Percentiles rank a stretch among this genome's conserved stretches.
These are phyloP conservation scores for Alternaria novae-zelandiae DNA, from an alignment of 2,329 filamentous ascomycete genomes.

Conservation along the genomic window DNA sequence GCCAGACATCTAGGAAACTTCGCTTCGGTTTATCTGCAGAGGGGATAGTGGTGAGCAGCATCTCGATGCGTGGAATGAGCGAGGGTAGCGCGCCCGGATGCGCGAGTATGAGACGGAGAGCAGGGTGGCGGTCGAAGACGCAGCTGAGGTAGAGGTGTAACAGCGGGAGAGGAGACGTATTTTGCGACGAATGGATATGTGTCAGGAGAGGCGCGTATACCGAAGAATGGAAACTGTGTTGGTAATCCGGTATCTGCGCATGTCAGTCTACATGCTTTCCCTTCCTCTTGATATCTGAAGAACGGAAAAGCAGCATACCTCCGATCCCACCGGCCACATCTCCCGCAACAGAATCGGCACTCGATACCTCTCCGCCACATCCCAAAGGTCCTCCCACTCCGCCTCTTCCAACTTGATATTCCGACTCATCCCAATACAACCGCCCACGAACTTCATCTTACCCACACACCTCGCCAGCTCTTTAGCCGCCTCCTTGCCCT, in stretches of 20 bases:
- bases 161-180: conserved; percentile 57
- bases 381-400: conserved; percentile 54
- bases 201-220: conserved; percentile 24
- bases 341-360: conserved; percentile 45
- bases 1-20: conserved; percentile 59
- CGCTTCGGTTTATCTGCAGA: conserved; percentile 26
- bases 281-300: background rate
- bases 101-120: conserved; percentile 61
- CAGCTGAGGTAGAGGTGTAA: conserved; percentile 60
- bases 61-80: conserved; percentile 57
- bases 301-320: conserved; percentile 14
- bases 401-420: conserved; percentile 54
- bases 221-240: conserved; percentile 14
- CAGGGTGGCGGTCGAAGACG: conserved; percentile 62
- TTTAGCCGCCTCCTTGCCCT: conserved; percentile 42
- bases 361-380: conserved; percentile 46
- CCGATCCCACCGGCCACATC: conserved; percentile 23
- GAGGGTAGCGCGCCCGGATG: conserved; percentile 63
- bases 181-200: conserved; percentile 56
- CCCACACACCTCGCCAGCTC: conserved; percentile 52
- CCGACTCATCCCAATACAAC: conserved; percentile 52
- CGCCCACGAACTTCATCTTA: conserved; percentile 57
- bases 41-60: conserved; percentile 27
- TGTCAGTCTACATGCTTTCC: background rate
- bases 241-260: conserved; percentile 19